Percentiles rank a stretch among this genome's conserved stretches.
Evolutionary conservation across 2,329 filamentous ascomycete species (phyloP).

Genomic region (Corinectria fuckeliana): DNA sequence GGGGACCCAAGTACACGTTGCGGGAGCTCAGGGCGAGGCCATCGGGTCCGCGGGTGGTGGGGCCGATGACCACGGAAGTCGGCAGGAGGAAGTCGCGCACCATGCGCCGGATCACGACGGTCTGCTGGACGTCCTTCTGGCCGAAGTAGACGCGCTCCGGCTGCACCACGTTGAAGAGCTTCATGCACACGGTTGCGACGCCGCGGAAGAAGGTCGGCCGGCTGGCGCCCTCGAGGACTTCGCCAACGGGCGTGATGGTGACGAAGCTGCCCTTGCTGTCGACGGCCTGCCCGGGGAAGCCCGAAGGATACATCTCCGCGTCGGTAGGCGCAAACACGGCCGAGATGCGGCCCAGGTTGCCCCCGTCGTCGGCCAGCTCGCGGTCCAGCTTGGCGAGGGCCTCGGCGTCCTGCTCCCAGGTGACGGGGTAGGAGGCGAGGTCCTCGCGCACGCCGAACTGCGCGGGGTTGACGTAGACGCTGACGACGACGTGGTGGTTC

Average conservation of each 20-base stretch:
- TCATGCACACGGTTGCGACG: conserved; percentile 96
- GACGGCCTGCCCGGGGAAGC: conserved; percentile 74
- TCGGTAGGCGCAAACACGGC: conserved; percentile 89
- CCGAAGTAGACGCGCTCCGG: conserved; percentile 87
- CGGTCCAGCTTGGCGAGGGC: conserved; percentile 72
- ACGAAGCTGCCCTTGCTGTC: conserved; percentile 87
- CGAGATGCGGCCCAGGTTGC: conserved; percentile 71
- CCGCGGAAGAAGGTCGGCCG: conserved; percentile 95
- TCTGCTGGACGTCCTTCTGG: conserved; percentile 98
- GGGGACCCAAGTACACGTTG: conserved; percentile 87
- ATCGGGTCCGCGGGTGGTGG: conserved; percentile 78
- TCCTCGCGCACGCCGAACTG: conserved; percentile 94
- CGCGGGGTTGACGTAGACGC: conserved; percentile 94
- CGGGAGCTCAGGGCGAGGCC: conserved; percentile 90
- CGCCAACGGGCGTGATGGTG: conserved; percentile 83
- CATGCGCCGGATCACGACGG: conserved; percentile 85
- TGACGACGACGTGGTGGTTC: conserved; percentile 87
- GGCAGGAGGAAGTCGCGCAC: conserved; percentile 86
- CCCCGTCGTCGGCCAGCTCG: conserved; percentile 69
- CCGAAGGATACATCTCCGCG: conserved; percentile 84
- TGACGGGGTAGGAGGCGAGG: conserved; percentile 85
- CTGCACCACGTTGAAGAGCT: conserved; percentile 59
- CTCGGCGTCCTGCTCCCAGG: conserved; percentile 79
- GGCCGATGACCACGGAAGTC: conserved; percentile 74
- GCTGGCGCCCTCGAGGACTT: conserved; percentile 81